These are phyloP conservation scores for Pulveroboletus sp. DNA, from an alignment of 768 basidiomycete species.

Conservation along the genomic window DNA sequence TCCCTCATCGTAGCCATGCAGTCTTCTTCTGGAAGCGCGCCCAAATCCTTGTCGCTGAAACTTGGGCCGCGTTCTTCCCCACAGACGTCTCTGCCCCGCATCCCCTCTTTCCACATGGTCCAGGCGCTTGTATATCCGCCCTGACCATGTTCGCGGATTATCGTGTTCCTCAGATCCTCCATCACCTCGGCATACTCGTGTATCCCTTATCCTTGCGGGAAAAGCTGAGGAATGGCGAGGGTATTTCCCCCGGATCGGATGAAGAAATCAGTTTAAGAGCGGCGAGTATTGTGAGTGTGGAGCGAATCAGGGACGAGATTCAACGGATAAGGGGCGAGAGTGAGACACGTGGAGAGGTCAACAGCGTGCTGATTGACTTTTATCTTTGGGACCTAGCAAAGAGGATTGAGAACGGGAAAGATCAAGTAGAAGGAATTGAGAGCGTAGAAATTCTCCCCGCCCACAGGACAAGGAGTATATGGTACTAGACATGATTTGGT, in stretches of 20 bases:
- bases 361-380: conserved; percentile 86
- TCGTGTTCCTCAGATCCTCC: conserved; percentile 86
- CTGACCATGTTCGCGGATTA: conserved; percentile 96
- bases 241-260: conserved; percentile 52
- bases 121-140: conserved; percentile 59
- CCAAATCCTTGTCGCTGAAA: conserved; percentile 88
- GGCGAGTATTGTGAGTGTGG: conserved; percentile 78
- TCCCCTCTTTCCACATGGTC: conserved; percentile 65
- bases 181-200: conserved; percentile 72
- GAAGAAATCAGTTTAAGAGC: conserved; percentile 81
- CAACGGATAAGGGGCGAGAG: conserved; percentile 21
- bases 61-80: conserved; percentile 90
- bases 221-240: conserved; percentile 42
- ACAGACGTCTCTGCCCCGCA: conserved; percentile 43
- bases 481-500: conserved; percentile 55
- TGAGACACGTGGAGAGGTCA: conserved; percentile 33
- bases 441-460: conserved; percentile 60
- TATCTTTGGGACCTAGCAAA: conserved; percentile 90
- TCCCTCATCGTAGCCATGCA: conserved; percentile 24
- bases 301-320: conserved; percentile 65
- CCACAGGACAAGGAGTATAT: conserved; percentile 80
- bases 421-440: conserved; percentile 56
- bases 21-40: conserved; percentile 89
- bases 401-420: conserved; percentile 61
- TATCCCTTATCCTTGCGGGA: conserved; percentile 65